phyloP scores from a whole-genome alignment of 495 filamentous ascomycete genomes.

The Neurospora sp. region DNA sequence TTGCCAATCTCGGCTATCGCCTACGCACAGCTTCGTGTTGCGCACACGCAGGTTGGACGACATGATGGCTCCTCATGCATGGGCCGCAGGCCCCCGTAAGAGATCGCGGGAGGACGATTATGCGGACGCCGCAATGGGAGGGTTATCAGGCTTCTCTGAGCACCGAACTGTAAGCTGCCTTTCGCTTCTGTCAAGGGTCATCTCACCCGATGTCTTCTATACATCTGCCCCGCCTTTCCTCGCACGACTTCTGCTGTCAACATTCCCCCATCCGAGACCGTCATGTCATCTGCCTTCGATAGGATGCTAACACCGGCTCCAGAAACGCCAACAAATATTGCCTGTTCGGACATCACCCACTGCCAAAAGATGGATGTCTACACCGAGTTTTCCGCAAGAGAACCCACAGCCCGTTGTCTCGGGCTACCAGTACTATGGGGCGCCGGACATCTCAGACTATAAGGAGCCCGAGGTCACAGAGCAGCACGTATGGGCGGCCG shows the following conservation, averaged over 20 bases:
- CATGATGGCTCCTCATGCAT: slow-evolving; percentile 10
- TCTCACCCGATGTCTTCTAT: neutral
- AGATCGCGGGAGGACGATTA: slow-evolving; percentile 24
- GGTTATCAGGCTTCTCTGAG: slow-evolving; percentile 34
- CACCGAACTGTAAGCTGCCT: slow-evolving; percentile 35
- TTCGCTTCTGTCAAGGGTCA: neutral
- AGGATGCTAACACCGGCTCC: slow-evolving; percentile 3
- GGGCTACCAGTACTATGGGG: slow-evolving; percentile 20
- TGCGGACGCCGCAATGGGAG: slow-evolving; percentile 12
- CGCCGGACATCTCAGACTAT: slow-evolving; percentile 27
- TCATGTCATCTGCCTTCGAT: neutral
- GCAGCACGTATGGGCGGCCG: slow-evolving; percentile 16
- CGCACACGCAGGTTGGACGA: neutral
- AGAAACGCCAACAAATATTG: slow-evolving; percentile 41
- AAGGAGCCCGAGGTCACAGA: slow-evolving; percentile 13
- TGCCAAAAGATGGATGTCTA: slow-evolving; percentile 28
- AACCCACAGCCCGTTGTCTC: slow-evolving; percentile 9
- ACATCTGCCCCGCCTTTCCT: neutral
- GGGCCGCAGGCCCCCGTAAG: slow-evolving; percentile 20
- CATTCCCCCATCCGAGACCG: neutral
- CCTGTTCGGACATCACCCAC: slow-evolving; percentile 32
- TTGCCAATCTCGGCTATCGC: neutral
- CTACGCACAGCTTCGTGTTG: neutral
- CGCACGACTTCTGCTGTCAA: neutral
- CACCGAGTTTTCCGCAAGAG: slow-evolving; percentile 20